These are phyloP conservation scores for Galerina sulciceps DNA, from an alignment of 768 basidiomycete species.

Conservation along the genomic window DNA sequence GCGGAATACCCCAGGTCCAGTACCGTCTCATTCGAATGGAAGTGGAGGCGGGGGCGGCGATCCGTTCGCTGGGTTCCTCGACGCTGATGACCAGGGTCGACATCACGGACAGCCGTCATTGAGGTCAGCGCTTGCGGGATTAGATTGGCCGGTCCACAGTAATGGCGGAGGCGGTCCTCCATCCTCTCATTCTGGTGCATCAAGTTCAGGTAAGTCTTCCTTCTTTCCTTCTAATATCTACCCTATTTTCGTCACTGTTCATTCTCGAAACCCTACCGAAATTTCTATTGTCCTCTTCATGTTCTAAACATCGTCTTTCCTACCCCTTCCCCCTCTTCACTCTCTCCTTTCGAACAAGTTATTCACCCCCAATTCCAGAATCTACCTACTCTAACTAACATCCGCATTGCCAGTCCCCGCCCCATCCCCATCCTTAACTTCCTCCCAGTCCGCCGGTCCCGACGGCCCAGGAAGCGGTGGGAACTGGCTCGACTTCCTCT, in stretches of 20 bases:
- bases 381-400: slow-evolving; percentile 16
- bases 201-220: slow-evolving; percentile 21
- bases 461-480: slow-evolving; percentile 13
- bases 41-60: too few relatives aligned
- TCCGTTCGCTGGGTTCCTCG: slow-evolving; percentile 30
- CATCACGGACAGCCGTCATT: slow-evolving; percentile 18
- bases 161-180: slow-evolving; percentile 12
- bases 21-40: slow-evolving; percentile 8
- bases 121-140: slow-evolving; percentile 19
- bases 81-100: slow-evolving; percentile 30
- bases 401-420: slow-evolving; percentile 16
- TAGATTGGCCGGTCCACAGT: slow-evolving; percentile 43
- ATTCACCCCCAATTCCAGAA: slow-evolving; percentile 10
- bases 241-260: background rate
- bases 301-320: too few relatives aligned
- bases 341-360: background rate
- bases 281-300: too few relatives aligned
- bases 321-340: too few relatives aligned
- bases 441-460: slow-evolving; percentile 15
- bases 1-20: slow-evolving; percentile 6
- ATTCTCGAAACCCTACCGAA: background rate
- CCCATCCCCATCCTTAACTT: slow-evolving; percentile 9
- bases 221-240: background rate
- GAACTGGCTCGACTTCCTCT: slow-evolving; percentile 37
- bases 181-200: slow-evolving; percentile 16